Percentiles rank a stretch among this genome's conserved stretches.
These are phyloP conservation scores for Malassezia dermatis DNA, from an alignment of 1,284 basidiomycete genomes.

Conservation along the genomic window DNA sequence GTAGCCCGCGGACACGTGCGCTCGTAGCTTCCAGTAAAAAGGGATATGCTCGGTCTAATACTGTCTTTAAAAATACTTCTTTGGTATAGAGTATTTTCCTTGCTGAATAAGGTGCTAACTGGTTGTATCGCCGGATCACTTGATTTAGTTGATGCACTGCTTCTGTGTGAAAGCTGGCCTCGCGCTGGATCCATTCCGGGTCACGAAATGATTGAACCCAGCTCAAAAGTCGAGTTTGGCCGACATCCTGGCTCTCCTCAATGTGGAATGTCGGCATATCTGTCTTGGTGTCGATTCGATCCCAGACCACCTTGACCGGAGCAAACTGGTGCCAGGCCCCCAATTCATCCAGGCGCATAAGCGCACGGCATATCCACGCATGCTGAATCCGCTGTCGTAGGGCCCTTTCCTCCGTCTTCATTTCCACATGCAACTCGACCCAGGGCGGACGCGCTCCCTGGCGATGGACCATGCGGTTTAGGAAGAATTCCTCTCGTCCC, in stretches of 20 bases:
- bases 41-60: slow-evolving; percentile 1
- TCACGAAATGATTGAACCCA: slow-evolving; percentile 56
- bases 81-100: slow-evolving; percentile 18
- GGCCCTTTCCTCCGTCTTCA: slow-evolving; percentile 55
- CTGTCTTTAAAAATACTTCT: not conserved
- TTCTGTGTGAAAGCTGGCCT: slow-evolving; percentile 48
- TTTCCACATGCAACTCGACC: slow-evolving; percentile 68
- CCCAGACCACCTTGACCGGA: slow-evolving; percentile 48
- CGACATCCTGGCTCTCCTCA: slow-evolving; percentile 28
- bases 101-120: slow-evolving; percentile 30
- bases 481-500: slow-evolving; percentile 50
- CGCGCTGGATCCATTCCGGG: slow-evolving; percentile 62
- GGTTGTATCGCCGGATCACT: slow-evolving; percentile 29
- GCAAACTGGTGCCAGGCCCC: slow-evolving; percentile 40
- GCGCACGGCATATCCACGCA: slow-evolving; percentile 60
- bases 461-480: slow-evolving; percentile 77
- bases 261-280: slow-evolving; percentile 49
- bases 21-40: slow-evolving; percentile 8
- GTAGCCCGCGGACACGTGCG: slow-evolving; percentile 9
- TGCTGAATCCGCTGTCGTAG: slow-evolving; percentile 59
- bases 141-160: slow-evolving; percentile 32
- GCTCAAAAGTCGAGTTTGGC: slow-evolving; percentile 11
- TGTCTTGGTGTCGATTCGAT: not conserved
- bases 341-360: slow-evolving; percentile 56
- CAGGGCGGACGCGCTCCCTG: slow-evolving; percentile 80